These are phyloP conservation scores for Colletotrichum destructivum DNA, from an alignment of 2,329 filamentous ascomycete species.

Conservation along the genomic window DNA sequence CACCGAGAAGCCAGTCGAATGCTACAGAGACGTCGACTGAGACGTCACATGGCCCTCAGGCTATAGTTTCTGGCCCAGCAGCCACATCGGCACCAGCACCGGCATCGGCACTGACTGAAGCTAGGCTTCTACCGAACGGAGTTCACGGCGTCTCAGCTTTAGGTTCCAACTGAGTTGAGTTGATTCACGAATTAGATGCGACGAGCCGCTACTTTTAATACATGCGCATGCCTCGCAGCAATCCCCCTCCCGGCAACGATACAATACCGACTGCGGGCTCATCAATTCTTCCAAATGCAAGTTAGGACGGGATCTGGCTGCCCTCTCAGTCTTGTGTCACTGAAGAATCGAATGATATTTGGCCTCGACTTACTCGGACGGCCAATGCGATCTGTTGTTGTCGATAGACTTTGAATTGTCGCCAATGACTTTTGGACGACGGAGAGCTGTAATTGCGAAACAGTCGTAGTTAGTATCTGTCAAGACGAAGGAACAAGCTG, in stretches of 20 bases:
- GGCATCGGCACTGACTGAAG: constrained; percentile 2
- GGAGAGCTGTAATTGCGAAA: constrained; percentile 17
- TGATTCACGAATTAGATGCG: constrained; percentile 31
- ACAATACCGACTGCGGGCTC: not conserved
- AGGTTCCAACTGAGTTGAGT: constrained; percentile 31
- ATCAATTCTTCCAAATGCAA: not conserved
- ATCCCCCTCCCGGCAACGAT: constrained; percentile 4
- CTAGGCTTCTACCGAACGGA: constrained; percentile 29
- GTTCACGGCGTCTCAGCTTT: constrained; percentile 37
- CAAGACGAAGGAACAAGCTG: constrained; percentile 1
- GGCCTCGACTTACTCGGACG: constrained; percentile 1
- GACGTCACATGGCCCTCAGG: constrained; percentile 27
- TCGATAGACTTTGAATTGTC: not conserved
- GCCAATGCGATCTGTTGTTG: not conserved
- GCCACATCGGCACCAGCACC: not conserved
- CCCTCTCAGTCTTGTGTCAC: constrained; percentile 8
- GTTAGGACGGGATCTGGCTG: constrained; percentile 1
- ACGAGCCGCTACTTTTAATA: constrained; percentile 38
- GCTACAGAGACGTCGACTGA: constrained; percentile 33
- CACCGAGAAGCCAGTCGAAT: constrained; percentile 57
- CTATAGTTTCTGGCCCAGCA: constrained; percentile 4
- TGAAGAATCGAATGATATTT: constrained; percentile 7
- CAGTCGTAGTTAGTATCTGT: constrained; percentile 9
- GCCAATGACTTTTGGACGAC: not conserved
- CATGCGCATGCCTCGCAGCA: constrained; percentile 25